Evolutionary conservation across 345 rosid genomes (phyloP), one percentile per base, ranked within the genome.

Genomic region (Bruguiera gymnorhiza): DNA sequence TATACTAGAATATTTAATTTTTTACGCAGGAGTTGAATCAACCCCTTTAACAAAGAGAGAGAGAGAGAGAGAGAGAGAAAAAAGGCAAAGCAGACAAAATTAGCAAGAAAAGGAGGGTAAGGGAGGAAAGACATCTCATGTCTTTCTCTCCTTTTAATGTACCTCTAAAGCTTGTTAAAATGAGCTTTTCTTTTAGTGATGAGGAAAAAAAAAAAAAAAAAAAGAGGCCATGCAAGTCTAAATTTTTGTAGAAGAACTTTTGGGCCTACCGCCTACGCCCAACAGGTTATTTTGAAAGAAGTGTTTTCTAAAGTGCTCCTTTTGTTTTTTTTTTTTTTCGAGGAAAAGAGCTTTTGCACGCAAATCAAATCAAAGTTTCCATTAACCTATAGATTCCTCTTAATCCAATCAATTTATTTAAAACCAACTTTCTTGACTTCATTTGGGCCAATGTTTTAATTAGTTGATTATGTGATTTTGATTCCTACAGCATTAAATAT

Each of bases 121-220:
- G 65, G 73, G 64, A 54, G 70, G 81, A 83, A 80, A 82, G 86
- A 80, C 68, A 67, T 73, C 77, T 71, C 55, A 75, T 79, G 79
- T 75, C 81, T 80, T 76, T 79, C 88, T 76, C 84, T 76, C 67
- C 88, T 87, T 84, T 84, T 81, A 71, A 84, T 81, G 91, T 53
- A 80, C 68, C 75, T 71, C 74, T 78, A 83, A 84, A 84, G 87
- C 63, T 76, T 43, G 63, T 67, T 73, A 76, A 82, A 87, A 79
- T 83, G 67, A 76, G 78, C 83, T 81, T 81, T 79, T 43, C 48
- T 71, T 79, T 70, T 70, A 59, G 63, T 77, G 79, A 81, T 70
- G 77, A 74, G 76, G 8, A 62, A 63, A 71, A 62, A 37, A 58
- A 11, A 29, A 58, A 11, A 29, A 31, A 58, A 36, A 58, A n/a